These are phyloP conservation scores for Geotrichum candidum DNA, from an alignment of 1,139 yeast genomes.

Conservation along the genomic window DNA sequence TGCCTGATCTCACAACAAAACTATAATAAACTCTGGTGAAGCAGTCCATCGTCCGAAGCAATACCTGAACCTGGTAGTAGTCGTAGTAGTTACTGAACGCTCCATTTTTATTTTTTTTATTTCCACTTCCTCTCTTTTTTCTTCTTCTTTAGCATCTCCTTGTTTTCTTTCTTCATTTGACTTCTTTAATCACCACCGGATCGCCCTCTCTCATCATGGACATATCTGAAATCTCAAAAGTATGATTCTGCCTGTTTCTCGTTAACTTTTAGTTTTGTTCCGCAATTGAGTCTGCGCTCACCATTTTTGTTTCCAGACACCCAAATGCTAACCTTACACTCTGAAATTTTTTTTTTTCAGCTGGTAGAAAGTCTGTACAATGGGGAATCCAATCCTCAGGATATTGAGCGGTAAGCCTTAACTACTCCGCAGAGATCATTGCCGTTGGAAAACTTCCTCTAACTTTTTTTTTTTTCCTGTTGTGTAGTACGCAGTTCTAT, in stretches of 20 bases:
- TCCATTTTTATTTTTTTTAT: background rate
- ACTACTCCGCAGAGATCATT: background rate
- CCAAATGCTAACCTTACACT: background rate
- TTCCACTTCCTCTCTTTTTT: background rate
- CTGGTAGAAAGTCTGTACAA: slow-evolving; percentile 9
- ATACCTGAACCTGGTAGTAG: background rate
- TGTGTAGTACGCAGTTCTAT: slow-evolving; percentile 38
- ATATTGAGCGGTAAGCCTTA: slow-evolving; percentile 4
- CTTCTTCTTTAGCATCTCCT: background rate
- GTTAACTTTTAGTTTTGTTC: background rate
- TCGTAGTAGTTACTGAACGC: background rate
- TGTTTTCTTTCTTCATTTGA: background rate
- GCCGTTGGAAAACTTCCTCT: background rate
- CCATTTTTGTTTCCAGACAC: background rate
- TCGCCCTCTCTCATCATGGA: background rate
- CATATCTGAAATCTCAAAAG: background rate
- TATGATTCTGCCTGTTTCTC: background rate
- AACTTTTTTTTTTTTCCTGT: background rate
- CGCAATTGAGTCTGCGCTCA: background rate
- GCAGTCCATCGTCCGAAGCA: background rate
- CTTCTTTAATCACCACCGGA: background rate
- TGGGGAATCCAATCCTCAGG: slow-evolving; percentile 1
- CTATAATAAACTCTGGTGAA: background rate
- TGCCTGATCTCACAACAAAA: background rate
- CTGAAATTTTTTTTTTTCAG: background rate